Base-by-base conservation (phyloP, 2,329 filamentous ascomycete genomes). In the Sclerotinia sclerotiorum region DNA sequence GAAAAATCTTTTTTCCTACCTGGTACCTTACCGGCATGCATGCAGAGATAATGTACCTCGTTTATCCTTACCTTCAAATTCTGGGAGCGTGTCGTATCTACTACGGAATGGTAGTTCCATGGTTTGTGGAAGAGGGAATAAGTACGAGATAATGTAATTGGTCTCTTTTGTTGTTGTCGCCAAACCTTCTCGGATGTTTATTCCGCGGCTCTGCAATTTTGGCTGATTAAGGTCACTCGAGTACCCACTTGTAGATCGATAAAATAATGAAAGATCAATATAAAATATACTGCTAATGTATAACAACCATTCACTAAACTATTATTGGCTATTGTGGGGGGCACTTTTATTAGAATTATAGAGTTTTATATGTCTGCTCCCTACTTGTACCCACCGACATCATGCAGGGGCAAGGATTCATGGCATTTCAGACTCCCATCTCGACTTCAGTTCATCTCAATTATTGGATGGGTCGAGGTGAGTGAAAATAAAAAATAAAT, bases 401-500 rank as follows among this genome's bases (percentile, higher is more conserved):
- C 44, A 61, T 61, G 58, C 58, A 49, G 58, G 48, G 58, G 32
- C 44, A 49, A 49, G 58, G 58, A 61, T 61, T 61, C 13, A 11
- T 15, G 27, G 44, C 10, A 49, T 17, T n/a, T 48, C 48, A 24
- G 58, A 49, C 44, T 61, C 21, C 48, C 58, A 49, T 61, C 58
- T 61, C 48, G 58, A 49, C 29, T 39, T 49, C 21, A 35, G 13
- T 61, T 35, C 58, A 27, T 61, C 44, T 61, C 44, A 61, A 17
- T 61, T n/a, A 61, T 61, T 49, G 58, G 58, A 49, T 61, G 27
- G 35, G 48, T 61, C 58, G 44, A 61, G 58, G 44, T 61, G 58
- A 48, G 58, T 61, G 58, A 39, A 11, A 39, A 39, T 39, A 39
- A 11, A 32, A 32, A 32, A 3, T 32, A 32, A 32, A 32, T 35